These are phyloP conservation scores for Caloboletus inedulis DNA, from an alignment of 1,284 basidiomycete species.

Conservation along the genomic window DNA sequence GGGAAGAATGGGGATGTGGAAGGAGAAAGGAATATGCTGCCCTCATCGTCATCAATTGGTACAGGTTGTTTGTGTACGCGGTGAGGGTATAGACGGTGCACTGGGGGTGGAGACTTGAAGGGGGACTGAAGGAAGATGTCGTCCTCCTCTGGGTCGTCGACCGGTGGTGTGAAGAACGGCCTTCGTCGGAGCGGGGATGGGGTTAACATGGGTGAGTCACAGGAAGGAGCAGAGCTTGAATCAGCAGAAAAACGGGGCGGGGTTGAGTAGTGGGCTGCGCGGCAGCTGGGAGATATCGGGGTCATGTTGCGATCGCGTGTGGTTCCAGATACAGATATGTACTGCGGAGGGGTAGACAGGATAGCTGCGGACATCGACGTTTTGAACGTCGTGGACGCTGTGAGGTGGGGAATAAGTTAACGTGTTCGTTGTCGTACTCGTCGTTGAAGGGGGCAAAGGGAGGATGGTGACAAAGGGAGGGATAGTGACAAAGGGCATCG, in stretches of 20 bases:
- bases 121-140: constrained; percentile 57
- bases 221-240: constrained; percentile 32
- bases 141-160: constrained; percentile 39
- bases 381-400: constrained; percentile 12
- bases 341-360: constrained; percentile 38
- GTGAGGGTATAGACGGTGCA: constrained; percentile 35
- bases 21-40: constrained; percentile 51
- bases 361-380: constrained; percentile 35
- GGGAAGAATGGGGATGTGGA: constrained; percentile 41
- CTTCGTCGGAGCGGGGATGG: constrained; percentile 56
- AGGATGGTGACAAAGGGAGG: not conserved
- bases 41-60: constrained; percentile 55
- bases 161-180: constrained; percentile 36
- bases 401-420: constrained; percentile 17
- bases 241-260: constrained; percentile 33
- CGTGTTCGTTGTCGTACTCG: constrained; percentile 20
- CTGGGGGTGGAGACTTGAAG: constrained; percentile 44
- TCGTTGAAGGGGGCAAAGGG: constrained; percentile 20
- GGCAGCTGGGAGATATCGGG: constrained; percentile 47
- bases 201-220: constrained; percentile 56
- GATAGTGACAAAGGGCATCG: constrained; percentile 9
- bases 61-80: constrained; percentile 41
- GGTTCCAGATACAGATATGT: constrained; percentile 34
- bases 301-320: constrained; percentile 43
- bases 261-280: constrained; percentile 39